A percentile compares a stretch with the other conserved stretches of the same genome.
Evolutionary conservation across 176 grass and related monocot species (phyloP).

Genomic region (Otatea glauca): DNA sequence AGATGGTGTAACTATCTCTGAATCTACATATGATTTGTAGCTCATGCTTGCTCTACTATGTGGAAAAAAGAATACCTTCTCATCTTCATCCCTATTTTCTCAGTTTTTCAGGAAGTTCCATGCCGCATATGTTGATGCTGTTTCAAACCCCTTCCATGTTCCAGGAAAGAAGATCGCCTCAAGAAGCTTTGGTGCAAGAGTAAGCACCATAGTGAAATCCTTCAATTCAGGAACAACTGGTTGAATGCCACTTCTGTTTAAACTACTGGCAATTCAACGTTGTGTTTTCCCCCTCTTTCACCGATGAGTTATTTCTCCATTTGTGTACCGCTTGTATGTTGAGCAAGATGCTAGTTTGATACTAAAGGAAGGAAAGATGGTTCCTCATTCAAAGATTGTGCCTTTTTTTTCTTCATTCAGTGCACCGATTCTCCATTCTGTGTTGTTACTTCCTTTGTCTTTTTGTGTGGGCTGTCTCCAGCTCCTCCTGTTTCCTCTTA

Average conservation of each 20-base stretch:
- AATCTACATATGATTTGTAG: neutral
- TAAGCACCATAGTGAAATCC: constrained; percentile 79
- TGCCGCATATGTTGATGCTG: constrained; percentile 79
- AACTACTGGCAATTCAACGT: neutral
- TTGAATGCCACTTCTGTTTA: constrained; percentile 35
- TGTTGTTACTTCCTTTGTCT: constrained; percentile 28
- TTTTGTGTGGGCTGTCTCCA: constrained; percentile 26
- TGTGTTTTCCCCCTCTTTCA: neutral
- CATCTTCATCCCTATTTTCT: constrained; percentile 9
- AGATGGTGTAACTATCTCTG: neutral
- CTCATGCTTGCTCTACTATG: neutral
- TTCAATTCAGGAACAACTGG: constrained; percentile 59
- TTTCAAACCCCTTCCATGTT: constrained; percentile 96
- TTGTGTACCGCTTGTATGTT: constrained; percentile 21
- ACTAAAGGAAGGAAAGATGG: constrained; percentile 30
- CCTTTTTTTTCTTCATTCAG: neutral
- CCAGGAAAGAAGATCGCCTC: constrained; percentile 97
- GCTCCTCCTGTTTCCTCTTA: constrained; percentile 14
- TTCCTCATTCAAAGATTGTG: neutral
- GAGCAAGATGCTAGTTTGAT: constrained; percentile 13
- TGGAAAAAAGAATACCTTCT: neutral
- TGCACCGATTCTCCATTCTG: neutral
- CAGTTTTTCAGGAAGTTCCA: constrained; percentile 99
- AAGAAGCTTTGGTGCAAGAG: constrained; percentile 83
- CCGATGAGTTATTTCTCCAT: neutral